These are phyloP conservation scores for Trichoderma asperellum DNA, from an alignment of 2,329 filamentous ascomycete species.

Conservation along the genomic window DNA sequence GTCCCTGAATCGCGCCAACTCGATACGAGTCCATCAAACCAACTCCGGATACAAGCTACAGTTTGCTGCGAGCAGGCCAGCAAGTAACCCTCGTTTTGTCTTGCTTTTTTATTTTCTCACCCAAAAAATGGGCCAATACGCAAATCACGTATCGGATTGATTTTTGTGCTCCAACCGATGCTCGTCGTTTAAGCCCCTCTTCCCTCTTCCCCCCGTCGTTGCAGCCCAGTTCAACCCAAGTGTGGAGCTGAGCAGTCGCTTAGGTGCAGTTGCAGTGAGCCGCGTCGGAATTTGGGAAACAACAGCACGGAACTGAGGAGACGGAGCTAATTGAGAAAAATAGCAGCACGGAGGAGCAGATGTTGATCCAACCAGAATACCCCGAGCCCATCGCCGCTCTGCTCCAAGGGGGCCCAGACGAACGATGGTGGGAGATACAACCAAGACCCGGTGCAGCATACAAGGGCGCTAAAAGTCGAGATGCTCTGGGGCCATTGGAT, in stretches of 20 bases:
- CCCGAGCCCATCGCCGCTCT: not conserved
- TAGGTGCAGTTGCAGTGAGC: constrained; percentile 18
- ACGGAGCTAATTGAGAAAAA: not conserved
- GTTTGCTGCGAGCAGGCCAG: not conserved
- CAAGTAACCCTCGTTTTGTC: not conserved
- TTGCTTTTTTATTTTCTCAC: not conserved
- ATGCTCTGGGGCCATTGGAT: not conserved
- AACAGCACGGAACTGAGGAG: not conserved
- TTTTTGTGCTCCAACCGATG: constrained; percentile 24
- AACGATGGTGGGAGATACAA: constrained; percentile 1
- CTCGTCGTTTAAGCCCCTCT: constrained; percentile 20
- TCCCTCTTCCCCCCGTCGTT: constrained; percentile 22
- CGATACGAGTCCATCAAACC: not conserved
- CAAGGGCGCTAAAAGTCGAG: not conserved
- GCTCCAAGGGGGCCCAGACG: not conserved
- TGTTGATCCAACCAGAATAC: not conserved
- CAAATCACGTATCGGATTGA: constrained; percentile 20
- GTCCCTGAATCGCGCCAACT: constrained; percentile 10
- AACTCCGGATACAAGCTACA: not conserved
- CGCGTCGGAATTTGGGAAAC: constrained; percentile 3
- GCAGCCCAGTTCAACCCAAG: constrained; percentile 29
- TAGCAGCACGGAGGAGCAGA: not conserved
- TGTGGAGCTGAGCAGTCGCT: constrained; percentile 27
- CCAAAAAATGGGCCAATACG: constrained; percentile 18
- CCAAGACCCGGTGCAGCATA: not conserved